phyloP scores from a whole-genome alignment of 1,139 yeast species.

The Entelexis sorbosivorans region DNA sequence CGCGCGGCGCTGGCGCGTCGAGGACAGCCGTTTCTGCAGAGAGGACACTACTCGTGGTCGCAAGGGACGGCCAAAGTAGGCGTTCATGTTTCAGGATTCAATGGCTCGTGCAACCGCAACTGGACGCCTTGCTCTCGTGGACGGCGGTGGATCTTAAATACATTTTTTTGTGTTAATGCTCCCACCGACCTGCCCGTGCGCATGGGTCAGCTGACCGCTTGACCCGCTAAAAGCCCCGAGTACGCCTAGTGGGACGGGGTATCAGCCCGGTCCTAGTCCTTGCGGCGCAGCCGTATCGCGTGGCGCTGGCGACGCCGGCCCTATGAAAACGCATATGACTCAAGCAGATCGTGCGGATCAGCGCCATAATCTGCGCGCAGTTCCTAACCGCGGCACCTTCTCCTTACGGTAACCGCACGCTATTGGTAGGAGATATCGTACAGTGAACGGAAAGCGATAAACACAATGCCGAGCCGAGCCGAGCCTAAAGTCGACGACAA shows the following conservation, averaged over 20 bases:
- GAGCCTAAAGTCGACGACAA: neutral
- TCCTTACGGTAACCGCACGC: neutral
- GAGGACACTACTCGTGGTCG: neutral
- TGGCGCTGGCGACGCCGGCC: neutral
- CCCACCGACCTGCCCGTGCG: neutral
- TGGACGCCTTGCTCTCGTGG: neutral
- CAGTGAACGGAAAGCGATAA: neutral
- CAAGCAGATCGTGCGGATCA: neutral
- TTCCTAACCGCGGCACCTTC: neutral
- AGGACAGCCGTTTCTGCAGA: conserved; percentile 7
- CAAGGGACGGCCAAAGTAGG: neutral
- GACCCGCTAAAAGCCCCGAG: conserved; percentile 1
- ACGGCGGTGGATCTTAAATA: neutral
- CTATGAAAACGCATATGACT: neutral
- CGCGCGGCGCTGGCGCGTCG: conserved; percentile 19
- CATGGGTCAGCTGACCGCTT: neutral
- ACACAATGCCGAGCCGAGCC: neutral
- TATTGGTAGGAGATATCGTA: neutral
- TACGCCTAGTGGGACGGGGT: neutral
- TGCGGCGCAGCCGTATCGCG: neutral
- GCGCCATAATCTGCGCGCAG: neutral
- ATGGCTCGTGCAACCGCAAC: neutral
- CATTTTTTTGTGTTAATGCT: neutral
- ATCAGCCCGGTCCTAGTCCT: neutral
- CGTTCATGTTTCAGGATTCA: neutral